Evolutionary conservation across 768 basidiomycete species (phyloP), one percentile per base, ranked within the genome.

Genomic region (Termitomyces sp.): DNA sequence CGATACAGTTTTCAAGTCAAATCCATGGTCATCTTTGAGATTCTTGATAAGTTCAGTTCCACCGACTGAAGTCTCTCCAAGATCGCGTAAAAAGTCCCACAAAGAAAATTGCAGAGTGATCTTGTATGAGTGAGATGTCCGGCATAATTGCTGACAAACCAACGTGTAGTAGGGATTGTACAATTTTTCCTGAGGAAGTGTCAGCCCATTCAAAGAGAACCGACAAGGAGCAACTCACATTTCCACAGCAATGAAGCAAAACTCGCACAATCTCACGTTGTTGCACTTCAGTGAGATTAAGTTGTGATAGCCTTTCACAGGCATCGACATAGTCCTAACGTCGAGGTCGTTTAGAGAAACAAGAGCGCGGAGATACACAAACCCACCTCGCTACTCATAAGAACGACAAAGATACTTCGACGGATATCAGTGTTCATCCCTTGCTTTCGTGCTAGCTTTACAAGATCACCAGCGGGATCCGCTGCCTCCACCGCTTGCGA

Each of bases 381-480:
- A 72, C 86, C 62, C 66, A 96, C 96, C 67, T 96, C 93, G 63
- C 92, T 91, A 66, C 91, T 96, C 94, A 98, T 97, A 36, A 98
- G 73, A 13, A 95, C 88, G 16, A 94, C 85, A 66, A 99, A 99
- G 53, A 98, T 86, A 55, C 89, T 87, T 60, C 93, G 78, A 37
- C 96, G 81, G 39, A 98, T 87, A 64, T 98, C 97, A 2, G 95
- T 98, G 67, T 99, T 99, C 96, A 99, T 98, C 22, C 97, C 97
- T 69, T 99, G 97, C 67, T 86, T 88, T 63, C 85, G 80, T 4
- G 97, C 96, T n/a, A 98, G 79, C 63, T 86, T 88, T 39, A 88
- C 61, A 32, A 98, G 74, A 5, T 74, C 68, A 44, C 72, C 76
- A 29, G 67, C 64, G 4, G 67, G 64, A 42, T 69, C 69, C 9